Evolutionary conservation across 2,329 filamentous ascomycete species (phyloP).

Genomic region (Sporothrix brasiliensis): DNA sequence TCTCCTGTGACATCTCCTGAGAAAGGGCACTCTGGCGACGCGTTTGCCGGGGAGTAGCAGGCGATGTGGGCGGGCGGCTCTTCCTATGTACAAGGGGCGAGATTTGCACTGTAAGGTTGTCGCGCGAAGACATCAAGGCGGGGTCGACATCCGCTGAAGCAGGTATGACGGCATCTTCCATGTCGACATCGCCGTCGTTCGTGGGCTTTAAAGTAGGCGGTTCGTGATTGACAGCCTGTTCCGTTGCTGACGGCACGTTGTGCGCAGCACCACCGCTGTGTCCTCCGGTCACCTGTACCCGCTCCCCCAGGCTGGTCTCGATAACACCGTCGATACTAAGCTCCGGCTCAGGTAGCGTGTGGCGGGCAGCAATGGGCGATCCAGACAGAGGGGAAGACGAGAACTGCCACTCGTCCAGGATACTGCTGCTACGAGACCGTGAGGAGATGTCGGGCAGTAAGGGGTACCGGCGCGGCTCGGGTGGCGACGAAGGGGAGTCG

Average conservation of each 20-base stretch:
- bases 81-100: conserved; percentile 16
- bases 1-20: conserved; percentile 4
- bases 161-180: conserved; percentile 19
- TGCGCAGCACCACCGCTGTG: background rate
- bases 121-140: background rate
- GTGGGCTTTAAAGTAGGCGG: background rate
- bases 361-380: conserved; percentile 50
- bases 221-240: background rate
- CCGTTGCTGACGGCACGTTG: background rate
- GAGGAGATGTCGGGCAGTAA: conserved; percentile 57
- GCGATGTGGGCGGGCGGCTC: conserved; percentile 5
- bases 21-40: conserved; percentile 28
- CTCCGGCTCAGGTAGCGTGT: conserved; percentile 36
- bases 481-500: conserved; percentile 62
- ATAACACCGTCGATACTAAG: conserved; percentile 37
- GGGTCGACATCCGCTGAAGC: background rate
- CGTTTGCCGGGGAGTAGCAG: conserved; percentile 29
- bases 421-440: conserved; percentile 47
- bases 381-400: conserved; percentile 59
- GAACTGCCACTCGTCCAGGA: conserved; percentile 56
- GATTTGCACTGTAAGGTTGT: background rate
- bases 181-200: background rate
- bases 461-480: conserved; percentile 57
- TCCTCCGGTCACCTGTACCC: background rate
- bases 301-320: conserved; percentile 28